phyloP scores from a whole-genome alignment of 2,329 filamentous ascomycete genomes.

The Nannizzia gypsea region DNA sequence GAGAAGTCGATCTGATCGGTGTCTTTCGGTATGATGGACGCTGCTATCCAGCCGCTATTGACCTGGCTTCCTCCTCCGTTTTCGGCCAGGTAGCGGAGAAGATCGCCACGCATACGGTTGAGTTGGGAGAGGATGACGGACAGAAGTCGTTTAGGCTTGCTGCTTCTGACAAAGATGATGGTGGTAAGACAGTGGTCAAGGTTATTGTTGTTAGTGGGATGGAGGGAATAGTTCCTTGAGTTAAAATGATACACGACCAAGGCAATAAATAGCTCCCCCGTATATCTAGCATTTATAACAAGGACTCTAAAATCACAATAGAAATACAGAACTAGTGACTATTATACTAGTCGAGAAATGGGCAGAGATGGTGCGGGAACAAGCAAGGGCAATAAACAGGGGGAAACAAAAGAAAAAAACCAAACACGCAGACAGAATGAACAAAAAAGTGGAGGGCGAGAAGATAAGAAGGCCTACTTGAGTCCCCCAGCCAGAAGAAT shows the following conservation, averaged over 20 bases:
- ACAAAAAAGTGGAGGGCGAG: background rate
- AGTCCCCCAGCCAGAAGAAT: slow-evolving; percentile 43
- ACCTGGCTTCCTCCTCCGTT: slow-evolving; percentile 40
- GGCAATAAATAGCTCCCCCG: background rate
- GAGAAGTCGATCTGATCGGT: slow-evolving; percentile 47
- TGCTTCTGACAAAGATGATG: slow-evolving; percentile 40
- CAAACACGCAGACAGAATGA: too few species aligned
- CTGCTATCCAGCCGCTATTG: slow-evolving; percentile 45
- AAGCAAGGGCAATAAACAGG: background rate
- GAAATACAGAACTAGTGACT: background rate
- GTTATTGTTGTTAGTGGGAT: slow-evolving; percentile 34
- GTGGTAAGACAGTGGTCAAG: slow-evolving; percentile 43
- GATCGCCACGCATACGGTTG: slow-evolving; percentile 43
- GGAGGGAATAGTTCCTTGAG: background rate
- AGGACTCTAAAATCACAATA: background rate
- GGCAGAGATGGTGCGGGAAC: background rate
- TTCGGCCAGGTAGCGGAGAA: slow-evolving; percentile 39
- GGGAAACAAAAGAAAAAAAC: background rate
- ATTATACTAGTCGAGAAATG: background rate
- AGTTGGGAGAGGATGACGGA: slow-evolving; percentile 35
- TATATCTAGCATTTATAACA: background rate
- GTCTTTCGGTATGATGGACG: slow-evolving; percentile 44
- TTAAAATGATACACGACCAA: background rate
- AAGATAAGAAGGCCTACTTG: slow-evolving; percentile 26
- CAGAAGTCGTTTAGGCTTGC: slow-evolving; percentile 42